These are phyloP conservation scores for Fusarium sp. DNA, from an alignment of 2,329 filamentous ascomycete genomes.

Conservation along the genomic window DNA sequence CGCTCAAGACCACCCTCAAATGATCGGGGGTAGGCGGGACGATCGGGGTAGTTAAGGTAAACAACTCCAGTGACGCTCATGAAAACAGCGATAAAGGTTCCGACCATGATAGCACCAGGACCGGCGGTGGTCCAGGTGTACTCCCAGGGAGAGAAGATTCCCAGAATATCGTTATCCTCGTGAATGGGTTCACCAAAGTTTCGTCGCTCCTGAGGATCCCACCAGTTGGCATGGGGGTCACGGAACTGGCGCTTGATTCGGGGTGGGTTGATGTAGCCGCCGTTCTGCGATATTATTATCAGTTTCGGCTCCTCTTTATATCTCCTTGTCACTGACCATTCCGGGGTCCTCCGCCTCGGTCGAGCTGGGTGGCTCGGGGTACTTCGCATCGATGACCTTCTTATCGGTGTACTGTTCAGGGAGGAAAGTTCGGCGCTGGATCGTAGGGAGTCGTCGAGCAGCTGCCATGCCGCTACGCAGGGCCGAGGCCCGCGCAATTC, in stretches of 20 bases:
- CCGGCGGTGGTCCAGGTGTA: conserved; percentile 84
- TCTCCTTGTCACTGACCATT: conserved; percentile 64
- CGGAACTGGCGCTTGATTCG: conserved; percentile 88
- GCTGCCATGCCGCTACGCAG: conserved; percentile 59
- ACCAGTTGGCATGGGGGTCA: conserved; percentile 94
- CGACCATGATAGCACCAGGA: conserved; percentile 76
- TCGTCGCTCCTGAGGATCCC: conserved; percentile 95
- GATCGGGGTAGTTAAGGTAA: conserved; percentile 77
- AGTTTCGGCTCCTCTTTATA: conserved; percentile 22
- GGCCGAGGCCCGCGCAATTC: conserved; percentile 64
- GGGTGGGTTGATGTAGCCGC: conserved; percentile 83
- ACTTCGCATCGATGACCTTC: conserved; percentile 64
- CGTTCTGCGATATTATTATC: conserved; percentile 70
- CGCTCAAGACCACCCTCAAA: conserved; percentile 79
- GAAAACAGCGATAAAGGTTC: conserved; percentile 72
- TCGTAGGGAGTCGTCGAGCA: conserved; percentile 62
- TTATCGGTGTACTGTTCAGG: conserved; percentile 62
- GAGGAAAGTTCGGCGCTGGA: conserved; percentile 69
- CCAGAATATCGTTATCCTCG: conserved; percentile 94
- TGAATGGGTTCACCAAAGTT: conserved; percentile 98
- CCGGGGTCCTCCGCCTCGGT: conserved; percentile 73
- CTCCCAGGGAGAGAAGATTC: conserved; percentile 87
- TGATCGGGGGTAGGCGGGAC: conserved; percentile 73
- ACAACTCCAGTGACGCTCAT: conserved; percentile 75
- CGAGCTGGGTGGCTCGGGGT: conserved; percentile 59